Evolutionary conservation across 139 green algal genomes (phyloP), one percentile per base, ranked within the genome.

Genomic region (Microglena sp.): DNA sequence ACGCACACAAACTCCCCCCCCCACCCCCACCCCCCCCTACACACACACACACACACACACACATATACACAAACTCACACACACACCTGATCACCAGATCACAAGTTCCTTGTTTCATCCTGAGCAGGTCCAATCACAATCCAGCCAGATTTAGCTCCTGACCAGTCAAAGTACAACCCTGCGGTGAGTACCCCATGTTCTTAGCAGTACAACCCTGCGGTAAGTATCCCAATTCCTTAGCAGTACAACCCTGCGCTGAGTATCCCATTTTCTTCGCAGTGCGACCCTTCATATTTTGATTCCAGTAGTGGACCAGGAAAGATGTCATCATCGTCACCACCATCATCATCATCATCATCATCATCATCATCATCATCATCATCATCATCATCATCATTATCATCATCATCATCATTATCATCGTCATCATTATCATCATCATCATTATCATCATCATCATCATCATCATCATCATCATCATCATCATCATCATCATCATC

Each of bases 161-260:
- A 91, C 64, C 83, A 87, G 60, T 67, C 57, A 5, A 67, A 66
- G 2, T 96, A 95, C 45, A 78, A 95, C 62, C 58, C 86, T 7
- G 28, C 72, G 2, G 86, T 84, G 50, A 55, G 75, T 24, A 5
- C 40, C 0, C 2, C 4, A 1, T 4, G 5, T 5, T 30, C 18
- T 30, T 40, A n/a, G 28, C 2, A 46, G 2, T 30, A 15, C 28
- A 27, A n/a, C n/a, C n/a, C 3, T 50, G n/a, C n/a, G n/a, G n/a
- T n/a, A n/a, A n/a, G n/a, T n/a, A n/a, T n/a, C n/a, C n/a, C n/a
- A n/a, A n/a, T 24, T 5, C 29, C 30, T 21, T 1, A 0, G 11
- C 0, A 66, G 2, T 96, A 95, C 45, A 78, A 95, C 62, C 58
- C 86, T 7, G 28, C 72, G 2, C 85, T 84, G 50, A 55, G 75